Conservation (phyloP, 176 grass and related monocot species). For the Tuctoria greenei region DNA sequence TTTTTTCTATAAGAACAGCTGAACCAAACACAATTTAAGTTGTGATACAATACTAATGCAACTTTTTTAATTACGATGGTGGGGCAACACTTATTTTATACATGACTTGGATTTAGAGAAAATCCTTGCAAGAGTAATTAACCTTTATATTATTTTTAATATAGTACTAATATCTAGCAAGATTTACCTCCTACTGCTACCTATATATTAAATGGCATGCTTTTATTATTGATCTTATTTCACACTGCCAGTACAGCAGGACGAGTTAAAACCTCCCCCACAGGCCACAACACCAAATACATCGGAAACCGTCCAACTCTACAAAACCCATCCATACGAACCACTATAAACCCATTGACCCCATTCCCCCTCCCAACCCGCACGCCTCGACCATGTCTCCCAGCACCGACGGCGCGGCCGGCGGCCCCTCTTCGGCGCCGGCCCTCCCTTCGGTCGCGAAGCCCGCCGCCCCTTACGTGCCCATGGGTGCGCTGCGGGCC, state of each 20-base stretch:
- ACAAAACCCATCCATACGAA: background rate
- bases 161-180: background rate
- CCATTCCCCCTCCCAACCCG: background rate
- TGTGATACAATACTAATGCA: too few relatives aligned
- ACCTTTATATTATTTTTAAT: too few relatives aligned
- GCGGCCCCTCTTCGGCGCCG: conserved; percentile 5
- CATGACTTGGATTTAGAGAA: too few relatives aligned
- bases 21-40: too few relatives aligned
- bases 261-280: too few relatives aligned
- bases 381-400: conserved; percentile 35
- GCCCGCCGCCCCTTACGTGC: background rate
- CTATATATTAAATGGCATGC: background rate
- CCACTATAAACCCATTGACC: conserved; percentile 35
- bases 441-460: background rate
- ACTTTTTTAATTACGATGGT: too few relatives aligned
- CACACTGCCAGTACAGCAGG: too few relatives aligned
- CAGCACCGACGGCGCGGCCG: conserved; percentile 10
- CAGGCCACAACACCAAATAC: too few relatives aligned
- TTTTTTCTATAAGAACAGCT: too few relatives aligned
- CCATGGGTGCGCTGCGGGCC: conserved; percentile 35
- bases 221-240: background rate
- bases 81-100: too few relatives aligned
- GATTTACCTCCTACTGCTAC: background rate
- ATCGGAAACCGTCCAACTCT: background rate
- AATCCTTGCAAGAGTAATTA: too few relatives aligned